Conservation (phyloP, 2,329 filamentous ascomycete species). For the Fusarium denticulatum region DNA sequence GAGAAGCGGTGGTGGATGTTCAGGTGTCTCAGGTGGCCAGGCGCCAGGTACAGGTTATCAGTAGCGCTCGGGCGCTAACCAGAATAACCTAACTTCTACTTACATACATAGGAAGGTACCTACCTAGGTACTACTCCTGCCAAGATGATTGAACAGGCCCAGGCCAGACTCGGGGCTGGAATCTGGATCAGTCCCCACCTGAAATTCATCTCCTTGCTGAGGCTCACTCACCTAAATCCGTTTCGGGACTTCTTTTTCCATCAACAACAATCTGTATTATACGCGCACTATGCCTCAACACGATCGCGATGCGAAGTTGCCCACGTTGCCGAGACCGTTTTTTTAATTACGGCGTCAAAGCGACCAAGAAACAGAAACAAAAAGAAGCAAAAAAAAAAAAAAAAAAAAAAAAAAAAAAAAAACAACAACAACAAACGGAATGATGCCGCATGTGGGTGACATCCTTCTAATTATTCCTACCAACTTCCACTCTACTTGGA, state of each 20-base stretch:
- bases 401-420: neutral
- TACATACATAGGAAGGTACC: no score
- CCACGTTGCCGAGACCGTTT: slow-evolving; percentile 17
- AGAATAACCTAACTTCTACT: neutral
- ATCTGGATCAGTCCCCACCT: neutral
- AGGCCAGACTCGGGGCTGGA: neutral
- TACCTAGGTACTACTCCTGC: neutral
- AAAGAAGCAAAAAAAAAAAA: neutral
- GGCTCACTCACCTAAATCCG: slow-evolving; percentile 2
- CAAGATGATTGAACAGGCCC: neutral
- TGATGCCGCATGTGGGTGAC: neutral
- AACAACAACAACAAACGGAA: neutral
- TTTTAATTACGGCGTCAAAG: slow-evolving; percentile 6
- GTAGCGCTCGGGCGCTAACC: slow-evolving; percentile 9
- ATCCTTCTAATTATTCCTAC: slow-evolving; percentile 5
- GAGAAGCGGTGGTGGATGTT: slow-evolving; percentile 26
- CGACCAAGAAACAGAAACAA: neutral
- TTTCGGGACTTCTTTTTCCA: slow-evolving; percentile 29
- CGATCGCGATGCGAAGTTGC: neutral
- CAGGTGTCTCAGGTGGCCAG: slow-evolving; percentile 35
- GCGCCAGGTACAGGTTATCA: neutral
- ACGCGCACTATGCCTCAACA: slow-evolving; percentile 14
- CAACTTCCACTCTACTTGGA: neutral
- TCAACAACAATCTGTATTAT: slow-evolving; percentile 31
- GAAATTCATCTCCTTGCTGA: neutral